Base-by-base conservation (phyloP, 2,329 filamentous ascomycete genomes). In the Colletotrichum sublineola region DNA sequence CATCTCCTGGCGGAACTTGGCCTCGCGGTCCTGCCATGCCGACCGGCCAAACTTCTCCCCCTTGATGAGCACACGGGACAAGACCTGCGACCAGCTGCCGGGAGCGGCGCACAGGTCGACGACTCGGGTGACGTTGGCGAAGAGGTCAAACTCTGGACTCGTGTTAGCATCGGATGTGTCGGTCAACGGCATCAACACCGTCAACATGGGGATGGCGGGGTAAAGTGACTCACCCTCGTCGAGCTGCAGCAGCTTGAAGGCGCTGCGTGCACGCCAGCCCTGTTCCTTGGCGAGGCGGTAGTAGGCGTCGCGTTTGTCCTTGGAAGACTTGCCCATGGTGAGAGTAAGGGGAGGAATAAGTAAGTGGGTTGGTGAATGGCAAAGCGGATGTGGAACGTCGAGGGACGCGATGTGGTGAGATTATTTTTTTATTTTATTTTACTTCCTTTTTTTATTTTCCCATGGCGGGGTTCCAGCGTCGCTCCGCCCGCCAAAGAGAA, bases 261-360 rank as follows among this genome's bases (percentile, higher is more conserved):
- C 96, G 76, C 95, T 97, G 70, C 96, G 90, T 38, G 96, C 96
- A 46, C 96, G 93, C 96, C 96, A 99, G 75, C 97, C 97, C 86
- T 99, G 96, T 82, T 99, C 96, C 84, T 99, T 99, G 24, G 96
- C 96, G 11, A 99, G 93, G 66, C 96, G 91, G 80, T 99, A 99
- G 84, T 99, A 99, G 57, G 95, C 95, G 82, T 99, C 96, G 65
- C 96, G 93, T 84, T 99, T 99, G 80, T 99, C 96, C 83, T 99
- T 99, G 60, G 96, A 98, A 1, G 96, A 97, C 82, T 98, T 98
- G 1, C 95, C 95, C 95, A 97, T 97, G 40, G 56, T 82, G 52
- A 29, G 52, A 4, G 31, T 48, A 6, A 29, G 5, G 11, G 38
- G 1, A 29, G 55, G 29, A 40, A 14, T 3, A 12, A 42, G 18